A percentile compares a stretch with the other conserved stretches of the same genome.
Evolutionary conservation across 306 rosid species (phyloP).

Genomic region (Leucaena leucocephala): DNA sequence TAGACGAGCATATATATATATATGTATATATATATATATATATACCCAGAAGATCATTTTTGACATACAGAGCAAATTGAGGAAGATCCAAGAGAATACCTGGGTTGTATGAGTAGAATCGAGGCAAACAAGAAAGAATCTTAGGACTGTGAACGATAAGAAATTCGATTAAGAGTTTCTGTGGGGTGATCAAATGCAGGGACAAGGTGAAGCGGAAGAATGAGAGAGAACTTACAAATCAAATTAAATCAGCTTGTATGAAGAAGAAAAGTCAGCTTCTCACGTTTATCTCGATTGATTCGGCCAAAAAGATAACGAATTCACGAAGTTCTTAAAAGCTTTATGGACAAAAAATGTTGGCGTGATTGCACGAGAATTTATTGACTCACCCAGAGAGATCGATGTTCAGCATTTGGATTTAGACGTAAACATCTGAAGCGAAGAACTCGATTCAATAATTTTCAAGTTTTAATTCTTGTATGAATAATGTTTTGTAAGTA

Average conservation of each 20-base stretch:
- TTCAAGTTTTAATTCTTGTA: too few species aligned
- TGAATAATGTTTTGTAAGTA: too few species aligned
- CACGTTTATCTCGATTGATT: not conserved
- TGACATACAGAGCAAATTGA: too few species aligned
- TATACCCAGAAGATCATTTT: too few species aligned
- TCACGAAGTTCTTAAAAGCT: not conserved
- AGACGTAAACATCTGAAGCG: not conserved
- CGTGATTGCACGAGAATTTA: not conserved
- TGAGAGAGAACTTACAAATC: not conserved
- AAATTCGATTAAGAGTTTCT: not conserved
- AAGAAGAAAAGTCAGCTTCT: not conserved
- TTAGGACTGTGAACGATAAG: not conserved
- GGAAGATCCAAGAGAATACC: not conserved
- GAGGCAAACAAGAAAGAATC: not conserved
- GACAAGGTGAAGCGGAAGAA: not conserved
- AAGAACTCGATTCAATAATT: not conserved
- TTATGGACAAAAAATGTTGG: not conserved
- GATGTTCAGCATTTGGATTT: not conserved
- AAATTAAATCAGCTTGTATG: not conserved
- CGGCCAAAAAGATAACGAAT: not conserved
- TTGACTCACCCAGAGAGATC: not conserved
- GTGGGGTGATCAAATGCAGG: not conserved
- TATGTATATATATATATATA: too few species aligned
- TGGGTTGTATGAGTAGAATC: conserved; percentile 10
- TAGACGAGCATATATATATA: too few species aligned